These are phyloP conservation scores for Syzygium malaccense DNA, from an alignment of 441 rosid species.

Conservation along the genomic window DNA sequence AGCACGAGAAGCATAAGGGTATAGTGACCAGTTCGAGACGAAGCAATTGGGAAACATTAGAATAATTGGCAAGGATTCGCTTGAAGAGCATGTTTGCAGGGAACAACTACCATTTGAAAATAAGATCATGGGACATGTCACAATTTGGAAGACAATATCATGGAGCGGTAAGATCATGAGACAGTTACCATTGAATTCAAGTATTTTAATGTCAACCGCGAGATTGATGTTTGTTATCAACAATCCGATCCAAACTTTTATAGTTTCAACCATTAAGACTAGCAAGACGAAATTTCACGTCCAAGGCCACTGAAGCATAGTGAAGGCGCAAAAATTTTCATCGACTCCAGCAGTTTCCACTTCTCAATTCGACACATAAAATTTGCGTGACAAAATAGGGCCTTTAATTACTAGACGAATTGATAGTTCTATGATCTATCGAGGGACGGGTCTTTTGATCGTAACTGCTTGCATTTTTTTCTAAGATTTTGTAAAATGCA, in stretches of 20 bases:
- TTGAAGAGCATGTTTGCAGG: too few relatives aligned
- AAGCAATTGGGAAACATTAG: too few relatives aligned
- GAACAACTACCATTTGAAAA: too few relatives aligned
- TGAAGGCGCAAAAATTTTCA: neutral
- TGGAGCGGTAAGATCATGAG: too few relatives aligned
- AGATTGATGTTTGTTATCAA: too few relatives aligned
- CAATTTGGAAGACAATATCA: too few relatives aligned
- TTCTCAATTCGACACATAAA: neutral
- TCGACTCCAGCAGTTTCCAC: neutral
- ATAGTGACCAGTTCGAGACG: too few relatives aligned
- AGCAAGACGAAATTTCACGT: neutral
- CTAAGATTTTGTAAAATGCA: neutral
- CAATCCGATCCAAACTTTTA: accelerated
- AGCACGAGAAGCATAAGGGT: too few relatives aligned
- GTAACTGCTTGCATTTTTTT: neutral
- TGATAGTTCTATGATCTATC: neutral
- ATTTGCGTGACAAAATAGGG: neutral
- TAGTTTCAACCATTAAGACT: neutral
- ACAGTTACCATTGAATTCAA: too few relatives aligned
- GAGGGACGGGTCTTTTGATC: neutral
- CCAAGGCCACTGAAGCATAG: neutral
- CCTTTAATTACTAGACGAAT: neutral
- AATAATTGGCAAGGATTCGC: too few relatives aligned
- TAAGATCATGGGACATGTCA: too few relatives aligned
- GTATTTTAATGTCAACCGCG: too few relatives aligned